Base-by-base conservation (phyloP, 208 protist genomes). In the Acanthamoeba divionensis region DNA sequence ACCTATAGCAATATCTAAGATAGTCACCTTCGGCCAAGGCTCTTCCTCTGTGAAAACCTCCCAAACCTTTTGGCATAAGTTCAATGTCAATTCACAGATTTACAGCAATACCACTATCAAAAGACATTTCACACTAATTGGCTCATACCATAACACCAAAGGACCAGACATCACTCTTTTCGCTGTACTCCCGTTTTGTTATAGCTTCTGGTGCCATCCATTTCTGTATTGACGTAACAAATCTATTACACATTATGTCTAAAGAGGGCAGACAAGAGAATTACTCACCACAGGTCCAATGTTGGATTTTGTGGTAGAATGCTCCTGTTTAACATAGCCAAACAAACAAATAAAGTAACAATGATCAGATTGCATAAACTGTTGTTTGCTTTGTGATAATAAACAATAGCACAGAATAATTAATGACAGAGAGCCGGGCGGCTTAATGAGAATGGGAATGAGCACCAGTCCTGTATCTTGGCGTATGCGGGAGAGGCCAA, bases 161-260 rank as follows among this genome's bases (percentile, higher is more conserved):
- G 26, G 71, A 82, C 71, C 71, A 82, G n/a, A 52, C 52, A 36
- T 82, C 71, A 18, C 24, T 41, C 29, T 82, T 82, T 36, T 82
- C 71, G n/a, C 71, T 82, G 71, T 82, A 82, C 10, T 63, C 62
- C 5, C 71, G 71, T 33, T 82, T 82, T 13, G 71, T 82, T 45
- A 82, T 82, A 29, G 71, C 71, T 29, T 82, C 71, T 31, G 71
- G 71, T 33, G 71, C 71, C 71, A 82, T 82, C 71, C 71, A 82
- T 82, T 82, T 82, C 71, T 82, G 26, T 0, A n/a, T 9, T 67
- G 62, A 9, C 12, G 26, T 12, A 8, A 6, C 50, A 38, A 75
- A 45, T 38, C 47, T 31, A 2, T 31, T 71, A 31, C 38, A 10
- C 63, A 36, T 47, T 8, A 36, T 33, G 63, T 7, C n/a, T 8